These are phyloP conservation scores for Quercus glauca DNA, from an alignment of 306 rosid genomes.

Conservation along the genomic window DNA sequence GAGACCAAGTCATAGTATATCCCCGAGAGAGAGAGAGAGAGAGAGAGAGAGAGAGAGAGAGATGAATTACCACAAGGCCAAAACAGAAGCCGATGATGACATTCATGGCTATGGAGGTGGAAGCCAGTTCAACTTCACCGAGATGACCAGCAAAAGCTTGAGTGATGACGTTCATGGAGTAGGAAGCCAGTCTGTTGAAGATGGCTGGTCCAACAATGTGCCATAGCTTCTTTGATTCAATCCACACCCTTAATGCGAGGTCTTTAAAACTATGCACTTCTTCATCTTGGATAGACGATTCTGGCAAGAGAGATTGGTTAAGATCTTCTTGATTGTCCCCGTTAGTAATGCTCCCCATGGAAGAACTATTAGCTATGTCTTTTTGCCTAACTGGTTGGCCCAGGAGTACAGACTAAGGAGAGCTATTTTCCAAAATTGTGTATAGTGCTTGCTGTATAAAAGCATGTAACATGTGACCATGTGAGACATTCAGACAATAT, in stretches of 20 bases:
- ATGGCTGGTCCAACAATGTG: conserved; percentile 31
- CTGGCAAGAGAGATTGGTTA: conserved; percentile 12
- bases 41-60: neutral
- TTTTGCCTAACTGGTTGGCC: no score
- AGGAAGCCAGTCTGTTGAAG: conserved; percentile 13
- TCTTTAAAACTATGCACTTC: neutral
- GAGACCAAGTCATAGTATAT: neutral
- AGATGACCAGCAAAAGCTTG: conserved; percentile 34
- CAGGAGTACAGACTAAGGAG: no score
- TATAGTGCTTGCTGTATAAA: no score
- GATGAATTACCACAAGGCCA: conserved; percentile 24
- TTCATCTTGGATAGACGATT: neutral
- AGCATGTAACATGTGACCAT: neutral
- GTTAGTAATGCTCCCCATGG: conserved; percentile 12
- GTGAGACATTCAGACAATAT: no score
- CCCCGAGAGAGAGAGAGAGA: neutral
- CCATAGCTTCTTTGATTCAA: conserved; percentile 38
- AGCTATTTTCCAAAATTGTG: no score
- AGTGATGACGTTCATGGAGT: conserved; percentile 16
- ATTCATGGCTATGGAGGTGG: conserved; percentile 20
- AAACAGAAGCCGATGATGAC: conserved; percentile 27
- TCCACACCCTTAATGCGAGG: conserved; percentile 7
- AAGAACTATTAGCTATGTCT: no score
- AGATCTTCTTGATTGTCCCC: conserved; percentile 5
- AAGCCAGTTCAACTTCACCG: conserved; percentile 32